Base-by-base conservation (phyloP, 768 basidiomycete species). In the Lactarius indigo region DNA sequence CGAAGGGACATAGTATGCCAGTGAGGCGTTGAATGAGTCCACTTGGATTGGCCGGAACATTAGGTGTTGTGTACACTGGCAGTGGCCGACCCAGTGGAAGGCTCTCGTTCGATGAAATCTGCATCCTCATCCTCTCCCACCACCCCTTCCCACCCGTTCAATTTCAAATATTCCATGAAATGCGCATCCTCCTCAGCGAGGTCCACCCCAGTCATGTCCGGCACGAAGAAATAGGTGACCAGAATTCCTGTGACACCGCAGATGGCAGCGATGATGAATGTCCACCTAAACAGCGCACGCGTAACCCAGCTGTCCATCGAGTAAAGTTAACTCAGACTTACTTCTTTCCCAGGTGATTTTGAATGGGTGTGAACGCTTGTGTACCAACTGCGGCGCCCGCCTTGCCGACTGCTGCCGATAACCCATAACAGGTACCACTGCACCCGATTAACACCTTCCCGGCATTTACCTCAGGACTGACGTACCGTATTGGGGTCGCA, bases 331-430 rank as follows among this genome's bases (percentile, higher is more conserved):
- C 56, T 60, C 63, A 55, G 59, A 74, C 78, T 55, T 71, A 84
- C 84, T 80, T 83, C 72, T 87, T 85, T 17, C 89, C 89, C n/a
- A 88, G 82, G 72, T 88, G 81, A 63, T 78, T 77, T 71, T 87
- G 85, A 67, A 90, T 88, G 4, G 88, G 88, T 3, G 86, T 88
- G 73, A 89, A 89, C 1, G 82, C 85, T 71, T 89, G 87, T 0
- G 86, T 87, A 10, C 88, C 88, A 59, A 89, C 65, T n/a, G 86
- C 89, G 23, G 89, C 90, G 5, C 90, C 90, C 2, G 86, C 79
- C 72, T 89, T 90, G 10, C 88, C 87, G 8, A 90, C 76, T 0
- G 87, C 87, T 9, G 88, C 88, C 31, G 85, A 85, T 44, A 90
- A 72, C 1, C 88, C 89, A 67, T 89, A 90, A 73, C 85, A 87